phyloP scores from a whole-genome alignment of 345 rosid species.

The Iberis pinnata region DNA sequence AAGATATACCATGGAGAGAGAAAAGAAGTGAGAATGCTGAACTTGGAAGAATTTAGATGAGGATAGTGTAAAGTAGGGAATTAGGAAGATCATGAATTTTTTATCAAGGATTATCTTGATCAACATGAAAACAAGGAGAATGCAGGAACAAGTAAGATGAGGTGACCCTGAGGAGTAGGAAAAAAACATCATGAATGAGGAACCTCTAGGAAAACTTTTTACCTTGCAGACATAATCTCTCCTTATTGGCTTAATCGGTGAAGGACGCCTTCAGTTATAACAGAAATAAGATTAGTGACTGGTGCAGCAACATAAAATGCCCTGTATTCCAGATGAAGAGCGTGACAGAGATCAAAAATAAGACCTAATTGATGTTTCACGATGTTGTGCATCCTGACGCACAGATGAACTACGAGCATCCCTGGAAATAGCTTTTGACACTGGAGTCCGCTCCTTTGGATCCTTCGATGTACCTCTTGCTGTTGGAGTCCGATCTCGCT shows the following conservation, averaged over 20 bases:
- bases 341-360: constrained; percentile 63
- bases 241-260: constrained; percentile 88
- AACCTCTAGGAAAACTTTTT: constrained; percentile 50
- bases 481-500: constrained; percentile 41
- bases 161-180: constrained; percentile 31
- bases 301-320: constrained; percentile 45
- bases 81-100: background rate
- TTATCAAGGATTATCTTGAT: background rate
- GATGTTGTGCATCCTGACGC: constrained; percentile 67
- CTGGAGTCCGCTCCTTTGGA: constrained; percentile 47
- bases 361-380: constrained; percentile 86
- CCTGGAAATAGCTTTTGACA: constrained; percentile 43
- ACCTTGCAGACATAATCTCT: constrained; percentile 99
- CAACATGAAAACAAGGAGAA: constrained; percentile 16
- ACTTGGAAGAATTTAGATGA: constrained; percentile 4
- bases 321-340: constrained; percentile 62
- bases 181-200: constrained; percentile 40
- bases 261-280: constrained; percentile 94
- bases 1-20: constrained; percentile 4
- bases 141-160: constrained; percentile 22
- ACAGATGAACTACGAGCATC: constrained; percentile 72
- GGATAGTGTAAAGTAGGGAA: background rate
- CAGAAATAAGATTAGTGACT: constrained; percentile 76
- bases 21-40: constrained; percentile 18
- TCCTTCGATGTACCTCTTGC: constrained; percentile 28